Evolutionary conservation across 2,329 filamentous ascomycete genomes (phyloP).

Genomic region (Coniella vitis): DNA sequence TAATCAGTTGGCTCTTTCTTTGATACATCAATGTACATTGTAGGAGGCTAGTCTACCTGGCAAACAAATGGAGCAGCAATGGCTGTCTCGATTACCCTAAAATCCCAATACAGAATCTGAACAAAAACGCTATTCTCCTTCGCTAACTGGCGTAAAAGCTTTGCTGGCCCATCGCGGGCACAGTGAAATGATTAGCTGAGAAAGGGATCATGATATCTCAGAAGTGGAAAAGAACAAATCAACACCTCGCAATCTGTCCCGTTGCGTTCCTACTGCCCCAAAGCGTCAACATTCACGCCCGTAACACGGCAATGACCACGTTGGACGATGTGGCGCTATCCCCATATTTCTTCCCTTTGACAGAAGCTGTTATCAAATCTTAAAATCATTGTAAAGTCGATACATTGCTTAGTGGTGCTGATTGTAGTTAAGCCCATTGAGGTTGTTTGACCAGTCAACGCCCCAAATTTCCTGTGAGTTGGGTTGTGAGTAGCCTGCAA

Average conservation of each 20-base stretch:
- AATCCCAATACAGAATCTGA: neutral
- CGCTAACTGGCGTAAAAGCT: neutral
- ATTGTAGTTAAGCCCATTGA: constrained; percentile 27
- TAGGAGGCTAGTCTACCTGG: constrained; percentile 9
- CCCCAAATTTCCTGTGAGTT: constrained; percentile 45
- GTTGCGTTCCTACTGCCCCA: constrained; percentile 1
- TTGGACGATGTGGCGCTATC: neutral
- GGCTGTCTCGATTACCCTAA: constrained; percentile 12
- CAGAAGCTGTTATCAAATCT: constrained; percentile 9
- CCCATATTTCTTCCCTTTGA: neutral
- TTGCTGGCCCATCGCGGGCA: neutral
- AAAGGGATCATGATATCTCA: constrained; percentile 3
- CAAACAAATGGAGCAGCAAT: neutral
- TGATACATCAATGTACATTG: constrained; percentile 8
- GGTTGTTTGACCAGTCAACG: constrained; percentile 34
- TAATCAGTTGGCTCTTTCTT: neutral
- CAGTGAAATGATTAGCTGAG: neutral
- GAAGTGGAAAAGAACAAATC: constrained; percentile 4
- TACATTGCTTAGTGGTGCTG: constrained; percentile 22
- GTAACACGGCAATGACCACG: too few relatives aligned
- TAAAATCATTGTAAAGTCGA: constrained; percentile 3
- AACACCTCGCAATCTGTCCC: too few relatives aligned
- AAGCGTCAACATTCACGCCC: neutral
- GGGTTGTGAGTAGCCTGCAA: constrained; percentile 45
- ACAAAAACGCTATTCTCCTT: neutral